phyloP scores from a whole-genome alignment of 257 asterid genomes.

The Primulina tabacum region DNA sequence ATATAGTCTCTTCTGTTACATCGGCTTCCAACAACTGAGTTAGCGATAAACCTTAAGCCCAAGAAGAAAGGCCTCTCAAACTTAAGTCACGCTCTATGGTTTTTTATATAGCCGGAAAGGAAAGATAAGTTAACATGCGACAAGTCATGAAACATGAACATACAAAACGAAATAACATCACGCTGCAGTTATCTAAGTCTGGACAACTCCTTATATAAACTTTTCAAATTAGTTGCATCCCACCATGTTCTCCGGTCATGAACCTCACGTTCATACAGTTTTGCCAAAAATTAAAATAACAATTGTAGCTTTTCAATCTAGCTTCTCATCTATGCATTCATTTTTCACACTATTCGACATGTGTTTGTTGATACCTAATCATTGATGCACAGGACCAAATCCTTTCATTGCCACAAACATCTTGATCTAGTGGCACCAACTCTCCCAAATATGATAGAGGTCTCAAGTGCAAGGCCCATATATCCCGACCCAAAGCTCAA shows the following conservation, averaged over 20 bases:
- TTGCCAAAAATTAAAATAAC: neutral
- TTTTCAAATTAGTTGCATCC: neutral
- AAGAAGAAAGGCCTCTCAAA: neutral
- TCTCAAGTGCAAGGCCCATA: neutral
- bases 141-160: neutral
- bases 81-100: neutral
- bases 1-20: neutral
- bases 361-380: neutral
- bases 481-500: neutral
- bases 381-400: neutral
- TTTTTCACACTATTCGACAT: neutral
- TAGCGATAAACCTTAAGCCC: neutral
- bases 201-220: neutral
- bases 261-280: neutral
- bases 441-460: neutral
- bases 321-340: neutral
- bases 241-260: neutral
- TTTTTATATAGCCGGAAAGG: neutral
- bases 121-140: too few relatives aligned
- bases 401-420: neutral
- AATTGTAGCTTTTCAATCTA: too few relatives aligned
- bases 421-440: neutral
- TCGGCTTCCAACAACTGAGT: too few relatives aligned
- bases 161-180: neutral
- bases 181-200: too few relatives aligned